These are phyloP conservation scores for Cupressus sempervirens DNA, from an alignment of 75 land plant species.

Conservation along the genomic window DNA sequence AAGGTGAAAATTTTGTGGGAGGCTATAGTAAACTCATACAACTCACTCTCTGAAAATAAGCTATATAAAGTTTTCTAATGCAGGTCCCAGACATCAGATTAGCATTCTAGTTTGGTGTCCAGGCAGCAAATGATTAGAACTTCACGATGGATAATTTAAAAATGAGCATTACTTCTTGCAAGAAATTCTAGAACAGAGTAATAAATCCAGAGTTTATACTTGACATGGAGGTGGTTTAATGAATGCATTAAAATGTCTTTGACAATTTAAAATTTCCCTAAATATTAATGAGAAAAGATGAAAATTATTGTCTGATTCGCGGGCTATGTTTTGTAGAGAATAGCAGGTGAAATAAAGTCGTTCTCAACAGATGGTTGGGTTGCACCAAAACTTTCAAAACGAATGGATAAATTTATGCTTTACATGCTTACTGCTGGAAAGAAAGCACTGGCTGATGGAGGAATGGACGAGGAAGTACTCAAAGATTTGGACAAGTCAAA, in stretches of 20 bases:
- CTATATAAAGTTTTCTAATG: not conserved
- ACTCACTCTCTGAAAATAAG: not conserved
- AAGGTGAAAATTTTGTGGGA: not conserved
- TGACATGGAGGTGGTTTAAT: not conserved
- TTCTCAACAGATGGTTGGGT: slow-evolving; percentile 55
- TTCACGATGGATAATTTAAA: not conserved
- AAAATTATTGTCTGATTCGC: not conserved
- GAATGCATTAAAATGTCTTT: not conserved
- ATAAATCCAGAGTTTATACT: slow-evolving; percentile 1
- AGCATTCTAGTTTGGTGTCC: too few relatives aligned
- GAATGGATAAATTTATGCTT: slow-evolving; percentile 58
- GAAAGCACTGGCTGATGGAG: slow-evolving; percentile 42
- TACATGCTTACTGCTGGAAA: slow-evolving; percentile 47
- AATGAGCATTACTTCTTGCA: not conserved
- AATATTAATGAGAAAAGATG: slow-evolving; percentile 6
- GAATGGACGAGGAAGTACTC: slow-evolving; percentile 28
- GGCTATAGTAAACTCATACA: not conserved
- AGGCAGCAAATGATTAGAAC: not conserved
- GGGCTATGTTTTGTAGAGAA: slow-evolving; percentile 17
- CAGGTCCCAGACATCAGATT: not conserved
- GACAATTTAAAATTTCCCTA: not conserved
- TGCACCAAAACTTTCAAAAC: slow-evolving; percentile 46
- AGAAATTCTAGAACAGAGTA: not conserved
- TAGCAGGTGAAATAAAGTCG: slow-evolving; percentile 38
- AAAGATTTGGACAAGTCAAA: slow-evolving; percentile 41